Evolutionary conservation across 805 yeast species (phyloP).

Genomic region (Spathaspora boniae): DNA sequence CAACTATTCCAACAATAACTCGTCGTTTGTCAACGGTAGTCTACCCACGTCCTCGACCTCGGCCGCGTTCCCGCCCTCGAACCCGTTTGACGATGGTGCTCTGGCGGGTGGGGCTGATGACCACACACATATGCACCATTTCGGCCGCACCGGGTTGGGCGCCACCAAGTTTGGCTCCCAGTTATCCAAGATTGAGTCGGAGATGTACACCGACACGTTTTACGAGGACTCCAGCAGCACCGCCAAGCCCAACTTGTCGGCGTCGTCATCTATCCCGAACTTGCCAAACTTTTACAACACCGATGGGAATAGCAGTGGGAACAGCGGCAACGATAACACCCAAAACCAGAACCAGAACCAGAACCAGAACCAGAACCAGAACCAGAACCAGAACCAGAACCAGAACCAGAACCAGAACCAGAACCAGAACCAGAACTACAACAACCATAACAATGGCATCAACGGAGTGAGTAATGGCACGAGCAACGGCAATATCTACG

Average conservation of each 20-base stretch:
- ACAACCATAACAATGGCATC: conserved; percentile 6
- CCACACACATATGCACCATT: conserved; percentile 6
- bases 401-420: too few species aligned
- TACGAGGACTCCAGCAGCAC: conserved; percentile 7
- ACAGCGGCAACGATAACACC: not conserved
- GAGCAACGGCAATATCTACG: too few species aligned
- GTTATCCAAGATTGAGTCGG: conserved; percentile 11
- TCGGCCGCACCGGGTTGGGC: conserved; percentile 11
- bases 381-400: too few species aligned
- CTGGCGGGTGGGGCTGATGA: too few species aligned
- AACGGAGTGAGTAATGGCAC: too few species aligned
- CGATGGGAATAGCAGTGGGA: not conserved
- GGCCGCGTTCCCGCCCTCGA: conserved; percentile 14
- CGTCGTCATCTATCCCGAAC: conserved; percentile 12
- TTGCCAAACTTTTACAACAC: conserved; percentile 11
- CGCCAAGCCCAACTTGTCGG: conserved; percentile 5
- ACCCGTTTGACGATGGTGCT: conserved; percentile 8
- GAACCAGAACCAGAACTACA: not conserved
- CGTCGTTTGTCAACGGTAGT: conserved; percentile 10
- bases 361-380: too few species aligned
- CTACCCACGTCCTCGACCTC: conserved; percentile 11
- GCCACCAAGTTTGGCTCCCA: conserved; percentile 10
- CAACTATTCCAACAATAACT: conserved; percentile 3
- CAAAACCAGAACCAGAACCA: not conserved
- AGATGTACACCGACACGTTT: conserved; percentile 10